Evolutionary conservation across 768 basidiomycete genomes (phyloP).

Genomic region (Phlegmacium glaucopus): DNA sequence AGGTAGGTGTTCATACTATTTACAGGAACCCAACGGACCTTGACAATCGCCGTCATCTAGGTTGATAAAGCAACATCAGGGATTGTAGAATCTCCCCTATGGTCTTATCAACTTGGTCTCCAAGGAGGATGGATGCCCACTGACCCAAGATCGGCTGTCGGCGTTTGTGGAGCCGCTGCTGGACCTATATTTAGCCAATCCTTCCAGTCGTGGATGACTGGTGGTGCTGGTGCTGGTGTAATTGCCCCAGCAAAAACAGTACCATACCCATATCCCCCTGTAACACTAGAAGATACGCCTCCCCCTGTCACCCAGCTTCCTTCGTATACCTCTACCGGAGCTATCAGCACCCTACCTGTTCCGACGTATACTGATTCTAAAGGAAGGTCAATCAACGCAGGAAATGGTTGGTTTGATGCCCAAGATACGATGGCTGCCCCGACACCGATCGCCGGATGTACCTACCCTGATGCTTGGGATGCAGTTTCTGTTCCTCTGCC

Average conservation of each 20-base stretch:
- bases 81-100: constrained; percentile 41
- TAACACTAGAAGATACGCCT: constrained; percentile 36
- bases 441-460: constrained; percentile 50
- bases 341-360: constrained; percentile 52
- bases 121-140: constrained; percentile 46
- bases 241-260: constrained; percentile 40
- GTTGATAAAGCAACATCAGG: constrained; percentile 33
- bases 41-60: constrained; percentile 17
- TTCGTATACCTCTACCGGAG: constrained; percentile 65
- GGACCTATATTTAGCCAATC: constrained; percentile 37
- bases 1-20: constrained; percentile 24
- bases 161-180: constrained; percentile 49
- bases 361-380: constrained; percentile 35
- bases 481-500: constrained; percentile 33
- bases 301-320: constrained; percentile 48
- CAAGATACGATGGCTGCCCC: constrained; percentile 45
- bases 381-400: constrained; percentile 38
- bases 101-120: constrained; percentile 46
- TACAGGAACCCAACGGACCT: not conserved
- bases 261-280: constrained; percentile 60
- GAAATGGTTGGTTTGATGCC: constrained; percentile 55
- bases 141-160: constrained; percentile 51
- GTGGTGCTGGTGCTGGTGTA: constrained; percentile 55
- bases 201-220: constrained; percentile 66
- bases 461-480: constrained; percentile 49